Percentiles rank a stretch among this genome's conserved stretches.
phyloP scores from a whole-genome alignment of 1,284 basidiomycete species.

The Baeospora myosura region DNA sequence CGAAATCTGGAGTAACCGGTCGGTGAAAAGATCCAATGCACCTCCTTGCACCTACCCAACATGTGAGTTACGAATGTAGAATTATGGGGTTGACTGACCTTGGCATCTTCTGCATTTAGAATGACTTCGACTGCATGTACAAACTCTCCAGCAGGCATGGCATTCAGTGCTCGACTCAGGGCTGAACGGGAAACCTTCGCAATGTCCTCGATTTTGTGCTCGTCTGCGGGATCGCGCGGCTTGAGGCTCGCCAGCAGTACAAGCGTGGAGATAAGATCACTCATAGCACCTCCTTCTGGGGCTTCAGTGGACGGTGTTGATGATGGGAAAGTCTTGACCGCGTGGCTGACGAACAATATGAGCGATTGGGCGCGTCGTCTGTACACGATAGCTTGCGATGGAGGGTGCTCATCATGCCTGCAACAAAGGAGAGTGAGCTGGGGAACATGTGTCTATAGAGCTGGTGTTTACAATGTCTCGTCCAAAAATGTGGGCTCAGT shows the following conservation, averaged over 20 bases:
- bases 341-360: slow-evolving; percentile 49
- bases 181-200: slow-evolving; percentile 39
- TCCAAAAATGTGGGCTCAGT: slow-evolving; percentile 49
- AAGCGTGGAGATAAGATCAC: slow-evolving; percentile 37
- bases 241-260: slow-evolving; percentile 33
- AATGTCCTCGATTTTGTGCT: slow-evolving; percentile 38
- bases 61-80: too few species aligned
- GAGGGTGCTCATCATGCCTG: slow-evolving; percentile 50
- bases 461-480: slow-evolving; percentile 39
- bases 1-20: slow-evolving; percentile 59
- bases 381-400: slow-evolving; percentile 33
- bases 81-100: slow-evolving; percentile 1
- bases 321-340: slow-evolving; percentile 28
- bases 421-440: slow-evolving; percentile 1
- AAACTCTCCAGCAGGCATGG: slow-evolving; percentile 66
- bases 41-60: slow-evolving; percentile 49
- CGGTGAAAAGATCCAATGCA: slow-evolving; percentile 59
- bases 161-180: slow-evolving; percentile 42
- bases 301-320: slow-evolving; percentile 16
- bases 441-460: neutral
- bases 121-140: slow-evolving; percentile 45
- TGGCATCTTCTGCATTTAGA: slow-evolving; percentile 39
- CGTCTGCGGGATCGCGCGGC: slow-evolving; percentile 25
- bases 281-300: slow-evolving; percentile 23
- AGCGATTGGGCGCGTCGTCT: slow-evolving; percentile 63